Evolutionary conservation across 768 basidiomycete species (phyloP).

Genomic region (Pilatotrama ljubarskyi): DNA sequence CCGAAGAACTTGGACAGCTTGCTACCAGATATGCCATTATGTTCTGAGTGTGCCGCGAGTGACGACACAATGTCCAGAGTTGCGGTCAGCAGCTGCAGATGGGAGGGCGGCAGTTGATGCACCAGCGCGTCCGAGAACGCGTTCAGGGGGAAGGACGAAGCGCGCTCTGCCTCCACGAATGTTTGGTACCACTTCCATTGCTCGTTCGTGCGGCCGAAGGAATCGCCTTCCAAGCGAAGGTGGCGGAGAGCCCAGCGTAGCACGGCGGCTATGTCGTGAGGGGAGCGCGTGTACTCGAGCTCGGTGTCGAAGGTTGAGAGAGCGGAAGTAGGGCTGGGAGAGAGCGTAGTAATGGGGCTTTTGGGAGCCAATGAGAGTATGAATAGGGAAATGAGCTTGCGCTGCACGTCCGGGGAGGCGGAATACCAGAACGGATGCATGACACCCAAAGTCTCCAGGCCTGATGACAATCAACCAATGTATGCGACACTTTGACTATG

Average conservation of each 20-base stretch:
- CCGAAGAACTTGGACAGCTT: constrained; percentile 75
- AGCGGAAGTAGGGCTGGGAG: constrained; percentile 49
- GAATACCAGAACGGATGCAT: constrained; percentile 89
- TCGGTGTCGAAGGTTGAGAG: constrained; percentile 62
- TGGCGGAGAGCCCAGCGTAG: constrained; percentile 82
- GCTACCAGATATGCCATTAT: constrained; percentile 74
- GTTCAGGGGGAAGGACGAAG: constrained; percentile 56
- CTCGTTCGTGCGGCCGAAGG: constrained; percentile 55
- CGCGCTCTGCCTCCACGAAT: constrained; percentile 62
- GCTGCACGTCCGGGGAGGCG: constrained; percentile 69
- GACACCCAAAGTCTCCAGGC: constrained; percentile 78
- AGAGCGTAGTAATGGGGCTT: constrained; percentile 47
- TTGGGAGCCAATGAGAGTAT: constrained; percentile 60
- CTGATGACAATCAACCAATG: constrained; percentile 37
- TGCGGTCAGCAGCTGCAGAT: constrained; percentile 56
- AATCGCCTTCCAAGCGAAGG: constrained; percentile 56
- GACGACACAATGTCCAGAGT: constrained; percentile 66
- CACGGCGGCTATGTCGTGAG: constrained; percentile 78
- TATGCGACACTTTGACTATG: constrained; percentile 13
- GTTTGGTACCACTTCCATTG: constrained; percentile 63
- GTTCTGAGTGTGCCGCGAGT: constrained; percentile 70
- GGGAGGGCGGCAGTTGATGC: constrained; percentile 58
- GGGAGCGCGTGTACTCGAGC: constrained; percentile 61
- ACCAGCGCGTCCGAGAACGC: constrained; percentile 63
- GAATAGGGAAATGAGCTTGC: constrained; percentile 68